These are phyloP conservation scores for Gossypium trilobum DNA, from an alignment of 441 rosid genomes.

Conservation along the genomic window DNA sequence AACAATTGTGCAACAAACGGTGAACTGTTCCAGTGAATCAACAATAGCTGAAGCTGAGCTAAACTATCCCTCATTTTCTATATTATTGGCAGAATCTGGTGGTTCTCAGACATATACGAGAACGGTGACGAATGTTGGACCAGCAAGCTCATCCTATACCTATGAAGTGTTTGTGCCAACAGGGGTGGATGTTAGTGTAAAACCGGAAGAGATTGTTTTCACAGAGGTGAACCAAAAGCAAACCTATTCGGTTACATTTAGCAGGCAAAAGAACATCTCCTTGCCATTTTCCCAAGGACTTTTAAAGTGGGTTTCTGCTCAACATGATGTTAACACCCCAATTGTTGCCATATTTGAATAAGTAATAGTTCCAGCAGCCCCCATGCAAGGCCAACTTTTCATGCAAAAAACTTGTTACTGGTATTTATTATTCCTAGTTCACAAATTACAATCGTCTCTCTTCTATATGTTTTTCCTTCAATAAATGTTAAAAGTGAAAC, in stretches of 20 bases:
- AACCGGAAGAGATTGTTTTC: slow-evolving; percentile 26
- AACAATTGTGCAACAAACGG: slow-evolving; percentile 20
- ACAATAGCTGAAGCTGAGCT: slow-evolving; percentile 39
- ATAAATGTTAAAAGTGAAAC: not conserved
- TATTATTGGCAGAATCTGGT: slow-evolving; percentile 22
- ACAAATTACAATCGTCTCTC: not conserved
- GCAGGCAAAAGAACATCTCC: not conserved
- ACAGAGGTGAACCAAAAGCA: slow-evolving; percentile 27
- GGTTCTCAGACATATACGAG: slow-evolving; percentile 37
- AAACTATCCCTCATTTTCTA: slow-evolving; percentile 48
- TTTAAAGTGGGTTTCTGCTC: slow-evolving; percentile 15
- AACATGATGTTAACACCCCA: slow-evolving; percentile 12
- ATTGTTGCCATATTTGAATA: slow-evolving; percentile 3
- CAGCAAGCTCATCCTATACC: slow-evolving; percentile 23
- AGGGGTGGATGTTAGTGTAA: slow-evolving; percentile 31
- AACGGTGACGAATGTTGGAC: slow-evolving; percentile 42
- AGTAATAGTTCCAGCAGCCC: not conserved
- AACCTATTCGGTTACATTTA: slow-evolving; percentile 12
- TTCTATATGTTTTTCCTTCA: not conserved
- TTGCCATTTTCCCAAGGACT: slow-evolving; percentile 15
- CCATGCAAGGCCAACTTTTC: not conserved
- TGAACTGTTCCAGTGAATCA: slow-evolving; percentile 24
- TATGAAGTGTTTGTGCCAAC: slow-evolving; percentile 16
- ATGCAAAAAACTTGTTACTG: not conserved
- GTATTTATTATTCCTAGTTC: not conserved